These are phyloP conservation scores for Yamadazyma paraphyllophila DNA, from an alignment of 805 yeast species.

Conservation along the genomic window DNA sequence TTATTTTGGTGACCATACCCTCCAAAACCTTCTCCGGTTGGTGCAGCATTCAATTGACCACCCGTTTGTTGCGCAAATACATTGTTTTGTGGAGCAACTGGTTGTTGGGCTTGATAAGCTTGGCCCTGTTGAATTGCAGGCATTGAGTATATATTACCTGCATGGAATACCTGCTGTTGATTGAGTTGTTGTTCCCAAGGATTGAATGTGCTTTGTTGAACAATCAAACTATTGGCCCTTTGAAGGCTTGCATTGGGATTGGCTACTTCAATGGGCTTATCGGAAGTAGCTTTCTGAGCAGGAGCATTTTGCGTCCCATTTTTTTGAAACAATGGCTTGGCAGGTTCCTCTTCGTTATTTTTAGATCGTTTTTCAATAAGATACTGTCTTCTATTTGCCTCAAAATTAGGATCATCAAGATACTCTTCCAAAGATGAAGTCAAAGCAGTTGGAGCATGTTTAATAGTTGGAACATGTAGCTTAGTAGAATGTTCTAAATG, in stretches of 20 bases:
- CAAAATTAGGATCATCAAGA: constrained; percentile 81
- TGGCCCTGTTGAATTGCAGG: constrained; percentile 15
- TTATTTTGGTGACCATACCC: constrained; percentile 41
- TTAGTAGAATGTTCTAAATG: constrained; percentile 84
- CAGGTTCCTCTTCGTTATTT: constrained; percentile 2
- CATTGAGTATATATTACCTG: constrained; percentile 10
- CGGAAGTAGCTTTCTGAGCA: background rate
- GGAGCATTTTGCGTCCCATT: too few relatives aligned
- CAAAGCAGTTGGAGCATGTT: constrained; percentile 94
- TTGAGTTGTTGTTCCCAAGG: constrained; percentile 34
- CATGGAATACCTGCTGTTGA: constrained; percentile 8
- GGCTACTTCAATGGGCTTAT: background rate
- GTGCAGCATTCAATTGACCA: constrained; percentile 22
- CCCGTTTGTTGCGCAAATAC: background rate
- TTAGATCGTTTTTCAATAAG: constrained; percentile 60
- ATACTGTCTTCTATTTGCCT: constrained; percentile 72
- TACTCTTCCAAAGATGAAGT: constrained; percentile 86
- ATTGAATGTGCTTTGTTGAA: constrained; percentile 38
- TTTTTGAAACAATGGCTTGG: constrained; percentile 3
- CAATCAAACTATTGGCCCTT: constrained; percentile 28
- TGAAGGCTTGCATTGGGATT: constrained; percentile 4
- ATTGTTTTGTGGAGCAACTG: constrained; percentile 21
- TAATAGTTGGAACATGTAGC: constrained; percentile 89
- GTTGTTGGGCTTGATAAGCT: constrained; percentile 10
- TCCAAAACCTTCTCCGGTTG: constrained; percentile 62